phyloP scores from a whole-genome alignment of 2,329 filamentous ascomycete species.

The Trematosphaeria pertusa region DNA sequence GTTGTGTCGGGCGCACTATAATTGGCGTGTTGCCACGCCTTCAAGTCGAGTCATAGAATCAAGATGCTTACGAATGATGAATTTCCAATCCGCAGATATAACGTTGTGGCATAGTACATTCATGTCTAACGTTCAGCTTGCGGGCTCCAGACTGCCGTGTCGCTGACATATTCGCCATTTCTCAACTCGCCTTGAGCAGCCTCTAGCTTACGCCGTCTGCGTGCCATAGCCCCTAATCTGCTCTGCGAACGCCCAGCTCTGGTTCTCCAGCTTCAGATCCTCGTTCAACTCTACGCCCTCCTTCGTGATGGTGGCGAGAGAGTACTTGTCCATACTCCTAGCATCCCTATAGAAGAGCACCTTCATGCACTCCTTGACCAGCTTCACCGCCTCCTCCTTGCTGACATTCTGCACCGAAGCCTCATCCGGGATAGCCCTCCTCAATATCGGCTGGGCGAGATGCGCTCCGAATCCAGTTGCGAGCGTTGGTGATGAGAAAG shows the following conservation, averaged over 20 bases:
- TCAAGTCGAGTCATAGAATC: too few relatives aligned
- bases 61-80: background rate
- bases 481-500: constrained; percentile 84
- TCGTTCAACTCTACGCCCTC: constrained; percentile 84
- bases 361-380: constrained; percentile 95
- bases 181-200: constrained; percentile 3
- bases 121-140: constrained; percentile 41
- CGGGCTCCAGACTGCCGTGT: constrained; percentile 14
- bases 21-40: too few relatives aligned
- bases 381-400: constrained; percentile 78
- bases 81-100: constrained; percentile 2
- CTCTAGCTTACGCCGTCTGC: constrained; percentile 58
- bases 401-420: constrained; percentile 73
- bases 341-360: constrained; percentile 97
- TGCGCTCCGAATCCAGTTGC: constrained; percentile 94
- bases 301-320: constrained; percentile 86
- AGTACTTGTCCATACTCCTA: constrained; percentile 88
- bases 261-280: constrained; percentile 86
- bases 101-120: constrained; percentile 39
- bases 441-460: constrained; percentile 90
- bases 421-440: constrained; percentile 84
- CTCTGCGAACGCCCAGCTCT: constrained; percentile 99
- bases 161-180: constrained; percentile 7
- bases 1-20: too few relatives aligned
- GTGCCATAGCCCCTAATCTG: constrained; percentile 94